Evolutionary conservation across 495 filamentous ascomycete species (phyloP).

Genomic region (Talaromyces adpressus): DNA sequence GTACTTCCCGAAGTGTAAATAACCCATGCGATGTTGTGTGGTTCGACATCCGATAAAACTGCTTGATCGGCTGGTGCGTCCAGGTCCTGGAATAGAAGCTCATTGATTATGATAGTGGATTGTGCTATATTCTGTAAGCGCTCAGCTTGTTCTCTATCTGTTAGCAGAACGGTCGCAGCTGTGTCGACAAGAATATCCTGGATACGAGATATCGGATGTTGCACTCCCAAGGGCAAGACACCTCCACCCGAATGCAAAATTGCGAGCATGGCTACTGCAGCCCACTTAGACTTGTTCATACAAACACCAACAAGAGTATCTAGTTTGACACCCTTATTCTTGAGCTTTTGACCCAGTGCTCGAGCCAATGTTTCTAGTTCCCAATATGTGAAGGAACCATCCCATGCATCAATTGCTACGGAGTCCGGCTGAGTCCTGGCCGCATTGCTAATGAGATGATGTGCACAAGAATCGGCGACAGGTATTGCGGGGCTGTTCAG

Average conservation of each 20-base stretch:
- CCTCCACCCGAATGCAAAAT: slow-evolving; percentile 42
- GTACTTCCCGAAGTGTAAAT: slow-evolving; percentile 81
- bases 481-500: slow-evolving; percentile 13
- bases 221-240: slow-evolving; percentile 44
- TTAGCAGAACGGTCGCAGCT: slow-evolving; percentile 32
- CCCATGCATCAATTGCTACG: slow-evolving; percentile 31
- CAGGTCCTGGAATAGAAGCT: slow-evolving; percentile 26
- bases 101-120: slow-evolving; percentile 13
- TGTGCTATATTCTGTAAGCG: slow-evolving; percentile 13
- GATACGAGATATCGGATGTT: slow-evolving; percentile 39
- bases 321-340: slow-evolving; percentile 19
- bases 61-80: slow-evolving; percentile 17
- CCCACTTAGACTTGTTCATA: slow-evolving; percentile 36
- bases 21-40: slow-evolving; percentile 12
- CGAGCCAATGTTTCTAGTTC: slow-evolving; percentile 31
- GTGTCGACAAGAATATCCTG: slow-evolving; percentile 40
- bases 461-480: slow-evolving; percentile 27
- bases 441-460: slow-evolving; percentile 20
- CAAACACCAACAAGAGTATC: slow-evolving; percentile 33
- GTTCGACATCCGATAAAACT: not conserved
- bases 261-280: slow-evolving; percentile 31
- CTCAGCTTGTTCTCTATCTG: slow-evolving; percentile 15
- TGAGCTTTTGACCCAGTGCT: slow-evolving; percentile 20
- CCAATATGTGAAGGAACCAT: slow-evolving; percentile 44
- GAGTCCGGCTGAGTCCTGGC: slow-evolving; percentile 18